These are phyloP conservation scores for Fragilaria radians DNA, from an alignment of 108 stramenopile species.

Conservation along the genomic window DNA sequence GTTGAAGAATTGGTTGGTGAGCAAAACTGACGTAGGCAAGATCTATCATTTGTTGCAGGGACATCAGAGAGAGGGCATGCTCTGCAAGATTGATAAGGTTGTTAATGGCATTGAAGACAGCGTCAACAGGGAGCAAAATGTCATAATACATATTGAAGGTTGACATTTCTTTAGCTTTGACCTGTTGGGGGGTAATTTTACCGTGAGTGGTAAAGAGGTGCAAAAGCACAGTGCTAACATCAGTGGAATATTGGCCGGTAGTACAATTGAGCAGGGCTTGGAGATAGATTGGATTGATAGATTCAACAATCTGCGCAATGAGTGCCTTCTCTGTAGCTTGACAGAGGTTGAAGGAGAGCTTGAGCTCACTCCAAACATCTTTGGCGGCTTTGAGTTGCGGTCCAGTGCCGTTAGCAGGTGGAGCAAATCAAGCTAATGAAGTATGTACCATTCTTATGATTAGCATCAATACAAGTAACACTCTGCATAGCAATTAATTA, in stretches of 20 bases:
- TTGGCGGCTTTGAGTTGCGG: neutral
- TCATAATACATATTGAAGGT: conserved; percentile 5
- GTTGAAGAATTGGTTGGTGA: neutral
- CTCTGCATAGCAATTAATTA: no score
- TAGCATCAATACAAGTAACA: no score
- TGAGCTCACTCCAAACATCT: neutral
- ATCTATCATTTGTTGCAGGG: conserved; percentile 1
- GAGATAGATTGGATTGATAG: conserved; percentile 9
- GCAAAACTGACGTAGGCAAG: conserved; percentile 1
- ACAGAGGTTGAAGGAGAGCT: neutral
- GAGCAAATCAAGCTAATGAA: no score
- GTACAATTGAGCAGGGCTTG: conserved; percentile 1
- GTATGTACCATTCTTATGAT: no score
- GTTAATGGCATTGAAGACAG: conserved; percentile 6
- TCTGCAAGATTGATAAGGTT: conserved; percentile 6
- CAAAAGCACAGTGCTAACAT: conserved; percentile 2
- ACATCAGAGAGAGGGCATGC: neutral
- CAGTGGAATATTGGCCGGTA: conserved; percentile 3
- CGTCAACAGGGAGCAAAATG: conserved; percentile 14
- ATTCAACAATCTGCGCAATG: conserved; percentile 1
- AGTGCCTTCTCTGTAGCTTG: conserved; percentile 2
- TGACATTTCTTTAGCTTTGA: conserved; percentile 6
- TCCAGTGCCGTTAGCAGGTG: no score
- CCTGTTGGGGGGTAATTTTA: conserved; percentile 7
- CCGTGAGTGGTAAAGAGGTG: conserved; percentile 19